phyloP scores from a whole-genome alignment of 129 eudicot species.

The Gnaphalium uliginosum region DNA sequence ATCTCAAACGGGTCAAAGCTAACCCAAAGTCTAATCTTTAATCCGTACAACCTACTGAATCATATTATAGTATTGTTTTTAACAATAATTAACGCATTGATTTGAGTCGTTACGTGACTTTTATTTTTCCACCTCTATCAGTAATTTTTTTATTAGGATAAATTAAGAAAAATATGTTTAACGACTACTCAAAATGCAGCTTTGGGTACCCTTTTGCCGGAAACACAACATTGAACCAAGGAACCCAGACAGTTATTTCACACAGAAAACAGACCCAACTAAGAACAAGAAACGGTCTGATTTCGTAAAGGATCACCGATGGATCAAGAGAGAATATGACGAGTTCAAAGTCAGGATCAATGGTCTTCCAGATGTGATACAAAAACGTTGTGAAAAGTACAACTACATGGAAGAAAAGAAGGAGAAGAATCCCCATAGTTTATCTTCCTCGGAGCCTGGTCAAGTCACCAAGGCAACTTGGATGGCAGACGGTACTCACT shows the following conservation, averaged over 20 bases:
- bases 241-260: constrained; percentile 89
- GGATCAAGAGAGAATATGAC: constrained; percentile 96
- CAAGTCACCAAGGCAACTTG: constrained; percentile 64
- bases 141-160: not conserved
- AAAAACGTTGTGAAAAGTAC: constrained; percentile 71
- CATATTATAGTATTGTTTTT: not conserved
- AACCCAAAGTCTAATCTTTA: not conserved
- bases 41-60: too few species aligned
- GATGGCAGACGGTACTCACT: constrained; percentile 99
- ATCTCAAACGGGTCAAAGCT: not conserved
- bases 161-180: not conserved
- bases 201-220: constrained; percentile 96
- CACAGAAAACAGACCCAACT: constrained; percentile 70
- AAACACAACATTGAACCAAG: constrained; percentile 92
- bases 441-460: constrained; percentile 31
- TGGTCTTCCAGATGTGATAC: constrained; percentile 82
- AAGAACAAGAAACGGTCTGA: constrained; percentile 75
- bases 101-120: not conserved
- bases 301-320: constrained; percentile 86
- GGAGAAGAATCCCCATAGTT: constrained; percentile 41
- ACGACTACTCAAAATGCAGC: constrained; percentile 34
- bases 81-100: not conserved
- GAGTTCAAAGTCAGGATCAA: constrained; percentile 95
- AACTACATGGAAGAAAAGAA: constrained; percentile 53
- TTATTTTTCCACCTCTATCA: not conserved